Evolutionary conservation across 495 filamentous ascomycete genomes (phyloP).

Genomic region (Glarea lozoyensis): DNA sequence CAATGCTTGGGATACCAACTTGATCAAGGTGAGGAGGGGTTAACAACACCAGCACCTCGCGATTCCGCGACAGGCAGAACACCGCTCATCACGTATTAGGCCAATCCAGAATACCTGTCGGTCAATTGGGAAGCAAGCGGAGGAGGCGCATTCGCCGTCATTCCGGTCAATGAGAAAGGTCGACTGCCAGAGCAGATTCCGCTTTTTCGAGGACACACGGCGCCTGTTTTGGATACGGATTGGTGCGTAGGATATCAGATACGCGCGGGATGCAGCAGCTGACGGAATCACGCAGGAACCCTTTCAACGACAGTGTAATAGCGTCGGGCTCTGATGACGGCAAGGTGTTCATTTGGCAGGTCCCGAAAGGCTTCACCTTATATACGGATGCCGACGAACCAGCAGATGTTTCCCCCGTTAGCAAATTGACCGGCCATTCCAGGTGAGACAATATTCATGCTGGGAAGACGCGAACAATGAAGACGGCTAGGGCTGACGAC

Average conservation of each 20-base stretch:
- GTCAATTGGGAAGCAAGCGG: constrained; percentile 99
- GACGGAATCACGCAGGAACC: constrained; percentile 55
- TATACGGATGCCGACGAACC: constrained; percentile 77
- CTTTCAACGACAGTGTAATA: constrained; percentile 88
- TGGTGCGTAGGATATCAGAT: constrained; percentile 52
- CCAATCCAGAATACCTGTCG: constrained; percentile 88
- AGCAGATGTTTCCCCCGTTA: constrained; percentile 68
- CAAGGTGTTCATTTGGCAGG: constrained; percentile 93
- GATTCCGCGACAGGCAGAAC: too few species aligned
- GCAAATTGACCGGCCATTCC: constrained; percentile 69
- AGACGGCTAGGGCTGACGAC: constrained; percentile 10
- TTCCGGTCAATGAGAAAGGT: constrained; percentile 81
- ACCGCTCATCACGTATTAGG: constrained; percentile 41
- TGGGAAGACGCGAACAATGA: background rate
- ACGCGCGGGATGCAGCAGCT: constrained; percentile 21
- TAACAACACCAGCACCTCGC: too few species aligned
- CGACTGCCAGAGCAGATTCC: constrained; percentile 88
- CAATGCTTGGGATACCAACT: constrained; percentile 98
- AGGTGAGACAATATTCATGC: constrained; percentile 28
- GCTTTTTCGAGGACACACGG: constrained; percentile 91
- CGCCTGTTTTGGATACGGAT: constrained; percentile 92
- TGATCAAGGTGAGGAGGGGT: constrained; percentile 74
- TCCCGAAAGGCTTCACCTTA: constrained; percentile 80
- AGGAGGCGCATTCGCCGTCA: constrained; percentile 94
- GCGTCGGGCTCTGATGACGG: constrained; percentile 94